Base-by-base conservation (phyloP, 768 basidiomycete genomes). In the Pulveroboletus sp. region DNA sequence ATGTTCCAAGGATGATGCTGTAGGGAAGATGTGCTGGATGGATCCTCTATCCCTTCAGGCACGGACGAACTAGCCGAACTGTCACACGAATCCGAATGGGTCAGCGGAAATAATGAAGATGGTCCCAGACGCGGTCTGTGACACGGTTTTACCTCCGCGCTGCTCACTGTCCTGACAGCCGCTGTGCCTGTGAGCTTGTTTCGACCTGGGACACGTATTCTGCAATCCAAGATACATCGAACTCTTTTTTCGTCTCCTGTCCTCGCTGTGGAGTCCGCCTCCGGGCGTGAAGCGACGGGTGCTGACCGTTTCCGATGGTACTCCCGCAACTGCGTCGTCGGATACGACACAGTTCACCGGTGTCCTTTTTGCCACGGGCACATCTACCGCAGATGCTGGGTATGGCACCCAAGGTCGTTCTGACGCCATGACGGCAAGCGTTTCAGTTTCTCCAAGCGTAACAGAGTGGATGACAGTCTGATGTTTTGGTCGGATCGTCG, bases 11-110 rank as follows among this genome's bases (percentile, higher is more conserved):
- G 0, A 12, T 59, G 57, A 51, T 37, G 46, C 38, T 63, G 57
- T 9, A 46, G 32, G 10, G 44, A 49, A 26, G 57, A 63, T 63
- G 60, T 33, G 21, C 39, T 5, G 61, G 61, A 5, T 11, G 49
- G 8, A 5, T 60, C 44, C 4, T 27, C 30, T 18, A 54, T 3
- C 61, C 51, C 8, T 10, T 17, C 30, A 8, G 57, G 47, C 3
- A 53, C 61, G 6, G n/a, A 37, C 15, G 54, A 43, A 6, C 26
- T 46, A 2, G 37, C 32, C 8, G 10, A 51, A n/a, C 38, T 63
- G 3, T 44, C 47, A 17, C 32, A 6, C 11, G 9, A 46, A 15
- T 24, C 18, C n/a, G 26, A 50, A 0, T 60, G 51, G 54, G 61
- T 47, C 41, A 14, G 8, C 27, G 1, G 2, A 17, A 3, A 8